phyloP scores from a whole-genome alignment of 2,329 filamentous ascomycete genomes.

The Tolypocladium capitatum region DNA sequence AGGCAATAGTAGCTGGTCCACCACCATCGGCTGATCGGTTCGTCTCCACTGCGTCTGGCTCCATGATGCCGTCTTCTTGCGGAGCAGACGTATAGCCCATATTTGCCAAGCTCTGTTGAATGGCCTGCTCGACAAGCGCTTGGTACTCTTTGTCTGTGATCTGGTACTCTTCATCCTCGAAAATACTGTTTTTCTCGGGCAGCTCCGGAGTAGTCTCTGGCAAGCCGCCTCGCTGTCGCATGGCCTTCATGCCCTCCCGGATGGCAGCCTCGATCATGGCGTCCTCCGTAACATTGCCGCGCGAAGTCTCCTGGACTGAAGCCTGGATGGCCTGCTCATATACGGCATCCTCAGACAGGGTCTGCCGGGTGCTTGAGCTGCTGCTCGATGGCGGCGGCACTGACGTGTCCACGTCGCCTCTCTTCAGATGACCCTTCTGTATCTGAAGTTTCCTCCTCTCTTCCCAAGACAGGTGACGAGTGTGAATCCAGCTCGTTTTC shows the following conservation, averaged over 20 bases:
- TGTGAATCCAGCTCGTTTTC: constrained; percentile 34
- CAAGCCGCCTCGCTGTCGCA: constrained; percentile 19
- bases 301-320: constrained; percentile 58
- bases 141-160: constrained; percentile 47
- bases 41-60: constrained; percentile 5
- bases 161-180: constrained; percentile 26
- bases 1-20: background rate
- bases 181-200: constrained; percentile 16
- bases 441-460: constrained; percentile 37
- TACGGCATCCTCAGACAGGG: constrained; percentile 36
- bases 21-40: background rate
- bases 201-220: constrained; percentile 11
- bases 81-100: constrained; percentile 3
- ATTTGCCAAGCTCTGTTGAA: constrained; percentile 34
- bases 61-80: constrained; percentile 8
- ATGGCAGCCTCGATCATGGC: constrained; percentile 60
- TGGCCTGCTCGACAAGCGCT: constrained; percentile 39
- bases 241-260: constrained; percentile 52
- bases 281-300: constrained; percentile 57
- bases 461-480: constrained; percentile 33
- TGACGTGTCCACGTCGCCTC: constrained; percentile 8
- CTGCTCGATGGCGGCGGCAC: constrained; percentile 4
- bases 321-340: constrained; percentile 59
- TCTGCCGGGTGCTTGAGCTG: constrained; percentile 4
- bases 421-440: constrained; percentile 30